Evolutionary conservation across 805 yeast genomes (phyloP).

Genomic region (Saccharomycopsis vini): DNA sequence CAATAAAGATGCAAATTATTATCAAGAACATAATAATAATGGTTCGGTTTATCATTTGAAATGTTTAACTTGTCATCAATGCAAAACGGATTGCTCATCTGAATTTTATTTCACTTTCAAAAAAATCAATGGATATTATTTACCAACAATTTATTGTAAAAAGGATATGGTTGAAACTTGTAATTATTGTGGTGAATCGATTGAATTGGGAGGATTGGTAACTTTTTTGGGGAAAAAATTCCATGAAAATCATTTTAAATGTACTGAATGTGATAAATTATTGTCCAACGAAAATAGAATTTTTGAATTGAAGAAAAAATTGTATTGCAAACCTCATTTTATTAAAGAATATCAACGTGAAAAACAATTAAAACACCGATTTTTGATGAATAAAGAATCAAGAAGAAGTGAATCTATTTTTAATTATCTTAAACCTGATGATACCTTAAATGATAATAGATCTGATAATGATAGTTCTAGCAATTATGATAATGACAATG

Average conservation of each 20-base stretch:
- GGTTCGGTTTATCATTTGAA: conserved; percentile 12
- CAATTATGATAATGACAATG: conserved; percentile 2
- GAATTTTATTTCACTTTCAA: conserved; percentile 17
- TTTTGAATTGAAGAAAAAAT: conserved; percentile 9
- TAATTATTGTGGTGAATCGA: conserved; percentile 7
- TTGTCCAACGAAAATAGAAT: conserved; percentile 5
- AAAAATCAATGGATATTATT: conserved; percentile 14
- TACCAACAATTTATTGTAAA: conserved; percentile 17
- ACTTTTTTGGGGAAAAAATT: conserved; percentile 15
- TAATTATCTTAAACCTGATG: no score
- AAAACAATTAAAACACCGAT: neutral
- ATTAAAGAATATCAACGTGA: conserved; percentile 9
- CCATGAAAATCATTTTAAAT: conserved; percentile 16
- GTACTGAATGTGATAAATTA: conserved; percentile 5
- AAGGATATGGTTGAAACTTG: conserved; percentile 17
- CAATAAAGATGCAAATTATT: conserved; percentile 5
- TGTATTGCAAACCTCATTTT: conserved; percentile 14
- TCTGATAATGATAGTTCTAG: neutral
- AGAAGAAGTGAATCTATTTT: neutral
- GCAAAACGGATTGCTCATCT: conserved; percentile 13
- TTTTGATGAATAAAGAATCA: neutral
- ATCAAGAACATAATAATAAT: conserved; percentile 7
- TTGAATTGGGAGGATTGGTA: conserved; percentile 14
- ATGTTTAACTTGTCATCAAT: conserved; percentile 15
- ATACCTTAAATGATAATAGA: neutral